Evolutionary conservation across 306 rosid genomes (phyloP).

Genomic region (Trifolium dubium): DNA sequence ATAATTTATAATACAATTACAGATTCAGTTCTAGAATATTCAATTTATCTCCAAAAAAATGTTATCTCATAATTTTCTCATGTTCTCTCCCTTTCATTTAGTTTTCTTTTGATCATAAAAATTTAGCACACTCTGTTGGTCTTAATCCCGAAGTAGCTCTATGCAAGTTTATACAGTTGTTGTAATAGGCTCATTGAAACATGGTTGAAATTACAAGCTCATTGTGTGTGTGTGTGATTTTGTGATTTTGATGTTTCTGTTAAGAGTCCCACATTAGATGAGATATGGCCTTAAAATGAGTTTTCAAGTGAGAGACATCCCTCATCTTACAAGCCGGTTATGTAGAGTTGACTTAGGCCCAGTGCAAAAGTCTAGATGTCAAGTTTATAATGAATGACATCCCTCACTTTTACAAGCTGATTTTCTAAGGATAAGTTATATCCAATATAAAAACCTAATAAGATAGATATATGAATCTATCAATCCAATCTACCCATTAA

Average conservation of each 20-base stretch:
- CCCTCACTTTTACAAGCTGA: not conserved
- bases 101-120: not conserved
- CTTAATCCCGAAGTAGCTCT: conserved; percentile 7
- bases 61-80: conserved; percentile 8
- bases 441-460: not conserved
- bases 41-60: not conserved
- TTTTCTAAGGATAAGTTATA: not conserved
- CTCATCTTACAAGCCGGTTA: not conserved
- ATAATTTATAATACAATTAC: not conserved
- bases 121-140: conserved; percentile 3
- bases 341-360: conserved; percentile 1
- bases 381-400: not conserved
- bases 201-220: not conserved
- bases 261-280: not conserved
- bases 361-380: not conserved
- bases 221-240: too few species aligned
- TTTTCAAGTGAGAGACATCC: not conserved
- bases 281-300: not conserved
- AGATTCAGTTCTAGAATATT: not conserved
- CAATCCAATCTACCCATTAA: not conserved
- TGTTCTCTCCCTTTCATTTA: not conserved
- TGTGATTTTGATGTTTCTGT: not conserved
- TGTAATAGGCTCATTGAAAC: conserved; percentile 11
- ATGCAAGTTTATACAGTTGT: not conserved
- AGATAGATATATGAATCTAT: not conserved